These are phyloP conservation scores for Chlorella sp. DNA, from an alignment of 139 green algal genomes.

Conservation along the genomic window DNA sequence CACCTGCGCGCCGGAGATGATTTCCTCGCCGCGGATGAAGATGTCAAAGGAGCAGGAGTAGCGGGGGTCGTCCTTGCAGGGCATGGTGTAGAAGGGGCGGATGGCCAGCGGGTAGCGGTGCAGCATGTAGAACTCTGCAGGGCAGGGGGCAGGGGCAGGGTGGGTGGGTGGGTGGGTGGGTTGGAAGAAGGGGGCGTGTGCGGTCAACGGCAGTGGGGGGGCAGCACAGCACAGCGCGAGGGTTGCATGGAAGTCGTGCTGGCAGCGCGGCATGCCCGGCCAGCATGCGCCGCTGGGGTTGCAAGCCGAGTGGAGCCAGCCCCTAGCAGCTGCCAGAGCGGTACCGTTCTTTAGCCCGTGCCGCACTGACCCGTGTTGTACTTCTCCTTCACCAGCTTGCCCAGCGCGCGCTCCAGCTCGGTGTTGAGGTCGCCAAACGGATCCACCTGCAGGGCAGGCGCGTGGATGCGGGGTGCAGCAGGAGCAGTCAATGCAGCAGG, in stretches of 20 bases:
- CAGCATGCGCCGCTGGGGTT: too few relatives aligned
- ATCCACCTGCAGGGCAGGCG: slow-evolving; percentile 63
- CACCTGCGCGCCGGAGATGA: slow-evolving; percentile 95
- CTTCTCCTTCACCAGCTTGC: slow-evolving; percentile 87
- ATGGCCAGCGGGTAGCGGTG: slow-evolving; percentile 78
- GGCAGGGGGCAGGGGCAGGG: neutral
- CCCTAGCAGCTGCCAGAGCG: too few relatives aligned
- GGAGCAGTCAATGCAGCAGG: neutral
- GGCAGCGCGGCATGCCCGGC: too few relatives aligned
- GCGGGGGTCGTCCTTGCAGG: slow-evolving; percentile 78
- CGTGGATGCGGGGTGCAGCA: neutral
- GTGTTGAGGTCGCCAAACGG: slow-evolving; percentile 94
- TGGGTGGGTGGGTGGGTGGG: neutral
- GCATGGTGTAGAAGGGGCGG: slow-evolving; percentile 99
- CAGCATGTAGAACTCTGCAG: slow-evolving; percentile 97
- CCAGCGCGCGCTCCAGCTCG: slow-evolving; percentile 89
- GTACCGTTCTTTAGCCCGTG: too few relatives aligned
- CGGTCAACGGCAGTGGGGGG: neutral
- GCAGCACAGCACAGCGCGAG: neutral
- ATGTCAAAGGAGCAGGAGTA: slow-evolving; percentile 99
- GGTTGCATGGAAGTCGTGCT: neutral
- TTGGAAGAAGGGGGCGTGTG: neutral
- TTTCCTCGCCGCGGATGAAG: slow-evolving; percentile 99
- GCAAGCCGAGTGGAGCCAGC: too few relatives aligned
- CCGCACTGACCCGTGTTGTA: slow-evolving; percentile 21